phyloP scores from a whole-genome alignment of 2,329 filamentous ascomycete genomes.

The Clonostachys sp. region DNA sequence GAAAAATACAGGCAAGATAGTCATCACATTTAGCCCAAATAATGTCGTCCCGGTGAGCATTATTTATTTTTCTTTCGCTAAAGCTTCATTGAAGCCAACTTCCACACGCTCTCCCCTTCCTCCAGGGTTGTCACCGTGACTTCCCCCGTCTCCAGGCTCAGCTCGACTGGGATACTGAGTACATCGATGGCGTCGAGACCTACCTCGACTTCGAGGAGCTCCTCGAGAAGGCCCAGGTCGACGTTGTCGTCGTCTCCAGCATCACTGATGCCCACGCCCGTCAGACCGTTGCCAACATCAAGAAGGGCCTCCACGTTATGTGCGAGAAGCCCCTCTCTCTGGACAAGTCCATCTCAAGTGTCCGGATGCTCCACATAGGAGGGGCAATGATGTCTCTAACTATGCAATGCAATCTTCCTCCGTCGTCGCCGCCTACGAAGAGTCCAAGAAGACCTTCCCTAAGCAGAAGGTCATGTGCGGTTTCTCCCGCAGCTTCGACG shows the following conservation, averaged over 20 bases:
- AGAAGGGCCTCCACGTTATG: conserved; percentile 48
- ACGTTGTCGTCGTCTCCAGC: conserved; percentile 34
- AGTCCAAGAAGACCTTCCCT: conserved; percentile 47
- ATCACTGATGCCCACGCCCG: conserved; percentile 51
- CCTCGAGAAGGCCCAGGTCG: conserved; percentile 31
- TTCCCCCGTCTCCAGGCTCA: conserved; percentile 37
- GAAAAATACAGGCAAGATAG: no score
- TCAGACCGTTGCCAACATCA: conserved; percentile 51
- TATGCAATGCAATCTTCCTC: conserved; percentile 50
- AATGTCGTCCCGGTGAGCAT: no score
- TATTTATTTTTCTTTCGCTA: no score
- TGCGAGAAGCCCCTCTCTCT: conserved; percentile 59
- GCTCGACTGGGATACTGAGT: conserved; percentile 33
- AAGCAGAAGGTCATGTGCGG: no score
- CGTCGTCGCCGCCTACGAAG: conserved; percentile 51
- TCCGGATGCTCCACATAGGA: conserved; percentile 8
- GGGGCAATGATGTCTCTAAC: conserved; percentile 18
- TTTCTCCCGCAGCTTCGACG: no score
- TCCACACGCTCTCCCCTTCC: conserved; percentile 36
- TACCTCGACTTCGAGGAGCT: conserved; percentile 41
- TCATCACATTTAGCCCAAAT: no score
- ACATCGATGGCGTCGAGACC: conserved; percentile 35
- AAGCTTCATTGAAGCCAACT: no score
- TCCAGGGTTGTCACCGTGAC: conserved; percentile 44
- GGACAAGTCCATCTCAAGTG: conserved; percentile 50